Percentiles rank a stretch among this genome's conserved stretches.
Evolutionary conservation across 345 rosid genomes (phyloP).

Genomic region (Adansonia digitata): DNA sequence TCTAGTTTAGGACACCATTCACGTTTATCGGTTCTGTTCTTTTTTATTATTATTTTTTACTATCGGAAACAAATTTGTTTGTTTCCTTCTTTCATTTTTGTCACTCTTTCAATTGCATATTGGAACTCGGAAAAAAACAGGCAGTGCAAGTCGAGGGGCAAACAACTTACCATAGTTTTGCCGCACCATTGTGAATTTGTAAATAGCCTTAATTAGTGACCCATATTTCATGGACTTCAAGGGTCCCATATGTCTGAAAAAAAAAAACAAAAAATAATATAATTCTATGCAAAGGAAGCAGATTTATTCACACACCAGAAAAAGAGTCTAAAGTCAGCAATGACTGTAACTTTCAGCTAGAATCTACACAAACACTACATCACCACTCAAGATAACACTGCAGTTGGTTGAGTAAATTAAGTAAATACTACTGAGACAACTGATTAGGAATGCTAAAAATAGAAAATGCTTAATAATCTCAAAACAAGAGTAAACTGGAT

Average conservation of each 20-base stretch:
- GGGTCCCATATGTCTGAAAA: slow-evolving; percentile 73
- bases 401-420: not conserved
- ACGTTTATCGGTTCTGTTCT: not conserved
- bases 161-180: slow-evolving; percentile 70
- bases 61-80: not conserved
- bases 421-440: not conserved
- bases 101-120: not conserved
- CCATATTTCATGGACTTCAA: slow-evolving; percentile 64
- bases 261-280: not conserved
- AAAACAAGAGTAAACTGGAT: not conserved
- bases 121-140: not conserved
- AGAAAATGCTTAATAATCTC: not conserved
- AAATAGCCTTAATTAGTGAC: slow-evolving; percentile 61
- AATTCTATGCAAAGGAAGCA: not conserved
- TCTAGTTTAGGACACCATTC: slow-evolving; percentile 1
- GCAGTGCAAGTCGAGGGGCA: not conserved
- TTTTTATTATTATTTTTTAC: too few relatives aligned
- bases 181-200: slow-evolving; percentile 64
- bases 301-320: not conserved
- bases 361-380: not conserved
- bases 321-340: not conserved
- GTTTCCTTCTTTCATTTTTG: not conserved
- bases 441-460: not conserved
- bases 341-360: not conserved
- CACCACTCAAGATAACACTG: not conserved